phyloP scores from a whole-genome alignment of 1,284 basidiomycete genomes.

The Trametes polyzona region DNA sequence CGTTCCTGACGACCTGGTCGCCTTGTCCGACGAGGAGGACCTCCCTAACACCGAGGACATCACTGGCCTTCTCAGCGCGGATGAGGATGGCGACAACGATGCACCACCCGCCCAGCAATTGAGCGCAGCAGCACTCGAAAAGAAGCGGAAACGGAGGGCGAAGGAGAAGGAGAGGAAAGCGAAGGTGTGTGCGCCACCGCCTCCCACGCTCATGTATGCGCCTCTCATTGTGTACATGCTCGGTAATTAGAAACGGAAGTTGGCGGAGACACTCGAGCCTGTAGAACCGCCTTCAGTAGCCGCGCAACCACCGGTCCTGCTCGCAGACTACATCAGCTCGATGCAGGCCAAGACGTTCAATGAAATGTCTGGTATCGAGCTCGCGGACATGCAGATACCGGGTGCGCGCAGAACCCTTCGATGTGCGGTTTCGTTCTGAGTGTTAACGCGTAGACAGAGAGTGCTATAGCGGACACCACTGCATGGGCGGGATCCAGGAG shows the following conservation, averaged over 20 bases:
- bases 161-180: constrained; percentile 70
- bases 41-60: constrained; percentile 47
- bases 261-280: constrained; percentile 49
- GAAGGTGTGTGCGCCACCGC: constrained; percentile 51
- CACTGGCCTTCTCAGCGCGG: constrained; percentile 46
- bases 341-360: constrained; percentile 69
- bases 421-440: constrained; percentile 39
- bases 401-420: constrained; percentile 49
- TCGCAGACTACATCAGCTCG: constrained; percentile 63
- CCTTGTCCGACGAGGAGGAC: constrained; percentile 61
- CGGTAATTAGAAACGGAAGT: constrained; percentile 58
- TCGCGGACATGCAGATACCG: constrained; percentile 73
- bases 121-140: constrained; percentile 40
- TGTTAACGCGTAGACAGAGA: constrained; percentile 62
- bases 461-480: constrained; percentile 73
- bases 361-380: constrained; percentile 69
- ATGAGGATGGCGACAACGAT: constrained; percentile 44
- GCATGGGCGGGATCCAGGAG: constrained; percentile 70
- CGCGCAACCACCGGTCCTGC: constrained; percentile 53
- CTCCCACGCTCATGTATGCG: constrained; percentile 18
- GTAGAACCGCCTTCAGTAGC: constrained; percentile 54
- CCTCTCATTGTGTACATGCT: constrained; percentile 1
- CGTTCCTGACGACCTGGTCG: constrained; percentile 69
- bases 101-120: constrained; percentile 26
- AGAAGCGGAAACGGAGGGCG: constrained; percentile 72